Evolutionary conservation across 768 basidiomycete genomes (phyloP), one percentile per base, ranked within the genome.

Genomic region (Agrocybe chaxingu): DNA sequence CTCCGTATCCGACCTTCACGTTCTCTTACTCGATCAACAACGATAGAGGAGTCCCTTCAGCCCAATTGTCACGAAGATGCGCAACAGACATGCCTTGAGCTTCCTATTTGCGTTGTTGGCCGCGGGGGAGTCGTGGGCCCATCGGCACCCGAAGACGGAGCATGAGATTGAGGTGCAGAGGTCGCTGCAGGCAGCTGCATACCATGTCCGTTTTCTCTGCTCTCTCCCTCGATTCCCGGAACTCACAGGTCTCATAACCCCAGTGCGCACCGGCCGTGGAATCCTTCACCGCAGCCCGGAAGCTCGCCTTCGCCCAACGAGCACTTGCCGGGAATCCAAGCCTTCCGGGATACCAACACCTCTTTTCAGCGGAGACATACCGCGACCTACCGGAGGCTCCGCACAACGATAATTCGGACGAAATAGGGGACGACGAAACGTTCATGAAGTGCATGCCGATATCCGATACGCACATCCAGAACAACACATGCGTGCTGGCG

Each of bases 211-310:
- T 69, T 19, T 29, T 42, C 19, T 34, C 35, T 10, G 30, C 12
- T 46, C 47, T 42, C 12, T 48, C 41, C 7, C 42, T 40, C 31
- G 29, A 13, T 31, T 47, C 32, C 9, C 12, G 24, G 5, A 24
- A 24, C 24, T 30, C 38, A 45, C 13, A 34, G 30, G 33, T 38
- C 16, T 11, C 41, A 29, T 9, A 47, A n/a, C 43, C 24, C 16
- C 51, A 80, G 79, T 81, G 79, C 42, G 77, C 79, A 33, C 76
- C 78, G 1, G 75, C 78, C 0, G 68, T 81, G 1, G 79, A 73
- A 44, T 70, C 72, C 40, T 80, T 74, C 52, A 79, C 79, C 6
- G 75, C 77, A 3, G 63, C 73, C 31, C 66, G 79, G 4, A 76
- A 77, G 53, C 74, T 71, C 10, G 66, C 71, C 18, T 80, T 73